Evolutionary conservation across 495 filamentous ascomycete genomes (phyloP), one percentile per base, ranked within the genome.

Genomic region (Penicillium paradoxum): DNA sequence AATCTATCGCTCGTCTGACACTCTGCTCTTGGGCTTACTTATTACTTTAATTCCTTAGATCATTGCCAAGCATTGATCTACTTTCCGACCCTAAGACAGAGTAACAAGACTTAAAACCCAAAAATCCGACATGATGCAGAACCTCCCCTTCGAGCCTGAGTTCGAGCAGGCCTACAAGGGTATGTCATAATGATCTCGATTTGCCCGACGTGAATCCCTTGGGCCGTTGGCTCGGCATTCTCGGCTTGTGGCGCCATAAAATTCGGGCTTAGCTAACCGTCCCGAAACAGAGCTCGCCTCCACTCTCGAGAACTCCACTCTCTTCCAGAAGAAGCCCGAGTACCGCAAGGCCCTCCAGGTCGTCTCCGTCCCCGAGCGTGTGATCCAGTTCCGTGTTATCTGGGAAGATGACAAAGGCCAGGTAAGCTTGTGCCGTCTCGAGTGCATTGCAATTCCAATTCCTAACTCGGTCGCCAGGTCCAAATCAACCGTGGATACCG

Each of bases 111-210:
- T 6, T 15, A 33, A 42, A 24, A 18, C 14, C 27, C 15, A 43
- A 38, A 40, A 45, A 52, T 8, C 46, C 38, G 39, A 39, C 54
- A 61, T 41, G 61, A 95, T 96, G 90, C 88, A 90, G 52, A 86
- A 95, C 80, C 77, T 91, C 64, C 82, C 89, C 45, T 72, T 74
- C 51, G 93, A 98, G 80, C 92, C 93, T 67, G 93, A 98, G 78
- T 98, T 97, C 78, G 85, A 97, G 83, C 93, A 98, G 81, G 93
- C 93, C 58, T 95, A 95, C 81, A 90, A 93, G 75, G 91, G 91
- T 96, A 77, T 68, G 69, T 64, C 13, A 13, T 43, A 29, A 11
- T 15, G 8, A 17, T 39, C 21, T 56, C 2, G n/a, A n/a, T n/a
- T 33, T 34, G 43, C 48, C 50, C 52, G 24, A 36, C 27, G 19